phyloP scores from a whole-genome alignment of 2,329 filamentous ascomycete genomes.

The Xylariaceae sp. region DNA sequence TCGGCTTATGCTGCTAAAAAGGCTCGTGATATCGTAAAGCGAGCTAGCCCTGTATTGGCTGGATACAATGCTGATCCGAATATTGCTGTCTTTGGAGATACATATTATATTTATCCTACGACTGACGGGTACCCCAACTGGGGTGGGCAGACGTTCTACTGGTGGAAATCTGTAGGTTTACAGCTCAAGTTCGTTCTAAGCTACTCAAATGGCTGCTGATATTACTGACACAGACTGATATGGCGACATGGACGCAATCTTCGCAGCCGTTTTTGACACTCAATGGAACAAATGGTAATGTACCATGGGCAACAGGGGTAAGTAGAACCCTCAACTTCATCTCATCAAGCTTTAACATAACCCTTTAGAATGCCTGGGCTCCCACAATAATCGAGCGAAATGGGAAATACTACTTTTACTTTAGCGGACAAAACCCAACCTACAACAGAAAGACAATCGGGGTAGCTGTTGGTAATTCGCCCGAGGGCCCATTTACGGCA shows the following conservation, averaged over 20 bases:
- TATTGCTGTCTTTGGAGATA: constrained; percentile 49
- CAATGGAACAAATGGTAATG: constrained; percentile 54
- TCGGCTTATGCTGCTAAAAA: constrained; percentile 21
- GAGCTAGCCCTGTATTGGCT: constrained; percentile 45
- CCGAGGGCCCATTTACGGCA: constrained; percentile 65
- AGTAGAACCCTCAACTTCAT: background rate
- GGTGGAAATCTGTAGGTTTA: constrained; percentile 48
- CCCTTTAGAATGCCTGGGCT: constrained; percentile 63
- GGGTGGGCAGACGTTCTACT: constrained; percentile 54
- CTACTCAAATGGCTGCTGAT: background rate
- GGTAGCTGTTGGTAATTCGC: constrained; percentile 61
- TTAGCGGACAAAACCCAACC: constrained; percentile 59
- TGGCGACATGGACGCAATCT: constrained; percentile 50
- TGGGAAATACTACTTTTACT: constrained; percentile 70
- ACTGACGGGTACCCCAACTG: constrained; percentile 53
- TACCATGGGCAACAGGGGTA: constrained; percentile 66
- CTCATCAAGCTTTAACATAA: background rate
- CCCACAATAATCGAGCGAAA: constrained; percentile 65
- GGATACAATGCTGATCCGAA: constrained; percentile 55
- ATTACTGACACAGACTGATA: constrained; percentile 38
- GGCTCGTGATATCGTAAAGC: constrained; percentile 11
- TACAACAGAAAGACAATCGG: constrained; percentile 65
- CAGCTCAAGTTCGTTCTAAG: background rate
- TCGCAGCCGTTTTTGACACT: constrained; percentile 51
- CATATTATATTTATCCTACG: constrained; percentile 55